phyloP scores from a whole-genome alignment of 148 eudicot genomes.

The Oxyria digyna region DNA sequence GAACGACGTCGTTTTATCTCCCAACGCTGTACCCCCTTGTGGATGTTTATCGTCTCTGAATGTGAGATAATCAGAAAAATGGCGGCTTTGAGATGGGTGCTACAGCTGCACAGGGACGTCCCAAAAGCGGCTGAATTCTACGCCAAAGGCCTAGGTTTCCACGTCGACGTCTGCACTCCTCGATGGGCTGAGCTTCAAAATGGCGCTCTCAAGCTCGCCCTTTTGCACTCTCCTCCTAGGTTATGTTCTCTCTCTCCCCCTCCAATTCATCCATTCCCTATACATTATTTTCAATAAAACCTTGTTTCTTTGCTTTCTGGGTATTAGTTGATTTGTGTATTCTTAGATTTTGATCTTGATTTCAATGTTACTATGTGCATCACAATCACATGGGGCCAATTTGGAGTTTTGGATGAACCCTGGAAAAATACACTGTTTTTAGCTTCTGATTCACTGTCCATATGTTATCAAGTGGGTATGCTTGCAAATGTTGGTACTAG shows the following conservation, averaged over 20 bases:
- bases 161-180: conserved; percentile 71
- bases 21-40: background rate
- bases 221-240: conserved; percentile 60
- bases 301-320: background rate
- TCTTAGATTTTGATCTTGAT: background rate
- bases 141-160: conserved; percentile 72
- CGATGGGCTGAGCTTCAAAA: conserved; percentile 91
- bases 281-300: background rate
- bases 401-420: background rate
- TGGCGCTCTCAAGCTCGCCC: conserved; percentile 76
- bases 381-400: conserved; percentile 2
- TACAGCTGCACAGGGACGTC: conserved; percentile 90
- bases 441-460: background rate
- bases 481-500: background rate
- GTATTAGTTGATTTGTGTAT: background rate
- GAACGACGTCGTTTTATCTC: background rate
- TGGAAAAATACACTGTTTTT: background rate
- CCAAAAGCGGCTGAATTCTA: conserved; percentile 86
- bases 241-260: conserved; percentile 8
- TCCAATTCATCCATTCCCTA: background rate
- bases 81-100: conserved; percentile 75
- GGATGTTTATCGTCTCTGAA: background rate
- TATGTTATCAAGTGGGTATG: background rate
- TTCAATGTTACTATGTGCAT: background rate
- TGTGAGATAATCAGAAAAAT: conserved; percentile 5